Base-by-base conservation (phyloP, 1,284 basidiomycete genomes). In the Agroathelia rolfsii region DNA sequence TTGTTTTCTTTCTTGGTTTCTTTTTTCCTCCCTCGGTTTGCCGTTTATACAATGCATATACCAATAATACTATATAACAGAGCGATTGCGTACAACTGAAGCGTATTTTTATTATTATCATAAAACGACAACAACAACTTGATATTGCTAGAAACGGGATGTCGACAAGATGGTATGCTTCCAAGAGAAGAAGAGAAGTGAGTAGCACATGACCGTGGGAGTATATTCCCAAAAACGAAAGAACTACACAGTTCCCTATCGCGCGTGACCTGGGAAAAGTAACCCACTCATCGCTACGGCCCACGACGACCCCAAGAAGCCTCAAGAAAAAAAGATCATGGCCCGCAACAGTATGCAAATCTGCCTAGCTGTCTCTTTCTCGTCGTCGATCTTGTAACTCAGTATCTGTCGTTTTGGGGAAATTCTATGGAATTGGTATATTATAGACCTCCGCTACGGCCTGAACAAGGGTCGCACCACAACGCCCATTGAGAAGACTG, bases 391-490 rank as follows among this genome's bases (percentile, higher is more conserved):
- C 19, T 1, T 13, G 18, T 28, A 11, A 11, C 4, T 20, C 13
- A 14, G 31, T 28, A 41, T 8, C 46, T 40, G 9, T 12, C 32
- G 17, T 27, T 26, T 21, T 17, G 19, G 22, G 13, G 12, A 1
- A 10, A n/a, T 17, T 3, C 22, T 32, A 23, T 33, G 38, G 24
- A 27, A 25, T 29, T 13, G 29, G 27, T 35, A 29, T 17, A 30
- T 38, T n/a, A 23, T 44, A 95, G 94, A 94, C 69, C 65, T 93
- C 59, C 86, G 88, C 53, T 70, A 71, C 63, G 95, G 95, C 54
- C 69, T 76, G 54, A 95, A 94, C 78, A 81, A 83, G 54, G 95
- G 95, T 50, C 85, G 84, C 71, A 81, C 86, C 48, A 95, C 93
- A 37, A 95, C 89, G 38, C 61, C 80, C 52, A 84, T 96, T 56